Conservation (phyloP, 2,329 filamentous ascomycete species). For the Fusarium incarnatum region DNA sequence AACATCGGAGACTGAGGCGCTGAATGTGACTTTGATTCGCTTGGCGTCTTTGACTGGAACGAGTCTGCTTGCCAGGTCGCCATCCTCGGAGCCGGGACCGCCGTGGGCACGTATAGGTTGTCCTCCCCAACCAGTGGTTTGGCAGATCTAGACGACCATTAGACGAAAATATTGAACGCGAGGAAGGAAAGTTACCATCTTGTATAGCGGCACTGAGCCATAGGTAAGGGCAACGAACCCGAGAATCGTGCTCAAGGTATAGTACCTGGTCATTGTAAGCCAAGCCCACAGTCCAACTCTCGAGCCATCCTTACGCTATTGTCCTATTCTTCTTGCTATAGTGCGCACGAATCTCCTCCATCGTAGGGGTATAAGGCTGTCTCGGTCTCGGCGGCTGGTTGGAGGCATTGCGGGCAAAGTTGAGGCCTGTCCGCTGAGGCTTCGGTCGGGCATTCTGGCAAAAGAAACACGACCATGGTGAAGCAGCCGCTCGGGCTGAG, state of each 20-base stretch:
- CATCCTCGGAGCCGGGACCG: constrained; percentile 59
- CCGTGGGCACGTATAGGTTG: constrained; percentile 87
- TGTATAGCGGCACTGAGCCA: constrained; percentile 87
- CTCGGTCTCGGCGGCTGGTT: constrained; percentile 44
- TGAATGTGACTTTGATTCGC: constrained; percentile 95
- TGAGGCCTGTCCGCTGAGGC: constrained; percentile 38
- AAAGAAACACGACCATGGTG: constrained; percentile 54
- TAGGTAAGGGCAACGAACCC: constrained; percentile 85
- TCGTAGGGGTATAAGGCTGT: constrained; percentile 53
- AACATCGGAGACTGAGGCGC: constrained; percentile 92
- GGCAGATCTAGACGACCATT: constrained; percentile 71
- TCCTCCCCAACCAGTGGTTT: constrained; percentile 90
- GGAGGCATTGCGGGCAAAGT: constrained; percentile 50
- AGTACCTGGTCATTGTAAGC: constrained; percentile 66
- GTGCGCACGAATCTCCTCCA: constrained; percentile 73
- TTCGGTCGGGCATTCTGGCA: constrained; percentile 52
- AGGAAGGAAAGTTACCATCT: constrained; percentile 72
- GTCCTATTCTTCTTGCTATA: constrained; percentile 77
- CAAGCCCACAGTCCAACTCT: neutral
- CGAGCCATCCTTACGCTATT: constrained; percentile 52
- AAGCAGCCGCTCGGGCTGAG: constrained; percentile 42
- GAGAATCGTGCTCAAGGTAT: constrained; percentile 80
- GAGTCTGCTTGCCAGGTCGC: constrained; percentile 80
- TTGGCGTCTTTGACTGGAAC: constrained; percentile 83
- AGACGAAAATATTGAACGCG: neutral